These are phyloP conservation scores for Hygrophila difformis DNA, from an alignment of 257 asterid genomes.

Conservation along the genomic window DNA sequence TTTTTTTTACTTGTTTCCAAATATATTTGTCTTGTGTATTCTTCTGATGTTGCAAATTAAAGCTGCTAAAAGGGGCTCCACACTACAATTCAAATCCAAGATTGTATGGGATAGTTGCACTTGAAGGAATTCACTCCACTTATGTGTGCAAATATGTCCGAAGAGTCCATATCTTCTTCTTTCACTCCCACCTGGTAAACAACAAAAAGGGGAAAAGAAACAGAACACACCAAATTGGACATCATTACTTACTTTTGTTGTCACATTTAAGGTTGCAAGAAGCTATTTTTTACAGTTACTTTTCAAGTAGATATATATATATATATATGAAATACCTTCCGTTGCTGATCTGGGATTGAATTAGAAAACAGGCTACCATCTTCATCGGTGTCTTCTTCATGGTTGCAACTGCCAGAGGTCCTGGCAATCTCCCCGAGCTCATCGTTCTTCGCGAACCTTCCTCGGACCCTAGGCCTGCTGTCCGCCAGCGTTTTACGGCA, in stretches of 20 bases:
- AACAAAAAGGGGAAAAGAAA: no score
- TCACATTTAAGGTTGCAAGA: no score
- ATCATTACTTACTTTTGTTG: neutral
- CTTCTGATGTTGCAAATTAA: no score
- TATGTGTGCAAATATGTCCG: constrained; percentile 58
- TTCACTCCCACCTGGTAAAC: constrained; percentile 33
- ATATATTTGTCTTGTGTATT: no score
- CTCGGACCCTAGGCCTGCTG: constrained; percentile 86
- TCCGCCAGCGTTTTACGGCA: constrained; percentile 92
- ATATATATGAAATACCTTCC: constrained; percentile 17
- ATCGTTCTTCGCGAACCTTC: constrained; percentile 82
- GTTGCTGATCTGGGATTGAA: constrained; percentile 26
- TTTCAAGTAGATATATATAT: neutral
- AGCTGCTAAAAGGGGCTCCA: no score
- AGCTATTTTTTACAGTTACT: no score
- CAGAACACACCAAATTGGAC: no score
- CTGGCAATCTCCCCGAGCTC: constrained; percentile 45
- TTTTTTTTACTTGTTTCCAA: no score
- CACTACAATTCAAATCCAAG: constrained; percentile 78
- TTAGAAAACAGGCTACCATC: constrained; percentile 30
- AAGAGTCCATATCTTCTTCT: constrained; percentile 48
- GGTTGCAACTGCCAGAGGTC: constrained; percentile 31
- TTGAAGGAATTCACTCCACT: constrained; percentile 75
- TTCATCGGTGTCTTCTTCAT: constrained; percentile 60
- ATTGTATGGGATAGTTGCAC: constrained; percentile 62